A percentile compares a stretch with the other conserved stretches of the same genome.
These are phyloP conservation scores for Exophiala sp. DNA, from an alignment of 2,329 filamentous ascomycete species.

Conservation along the genomic window DNA sequence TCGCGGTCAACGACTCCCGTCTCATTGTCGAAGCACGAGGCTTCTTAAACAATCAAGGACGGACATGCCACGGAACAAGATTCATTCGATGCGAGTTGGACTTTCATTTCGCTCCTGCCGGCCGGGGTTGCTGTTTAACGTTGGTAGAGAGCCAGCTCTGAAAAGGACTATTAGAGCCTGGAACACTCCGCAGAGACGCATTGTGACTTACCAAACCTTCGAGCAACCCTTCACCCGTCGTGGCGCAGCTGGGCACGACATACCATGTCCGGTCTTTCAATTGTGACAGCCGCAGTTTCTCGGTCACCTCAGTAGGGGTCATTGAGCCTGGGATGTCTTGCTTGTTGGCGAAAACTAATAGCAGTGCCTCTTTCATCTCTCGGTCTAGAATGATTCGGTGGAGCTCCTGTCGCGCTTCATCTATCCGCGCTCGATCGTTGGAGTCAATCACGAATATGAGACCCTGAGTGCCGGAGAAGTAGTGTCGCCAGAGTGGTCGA, in stretches of 20 bases:
- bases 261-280: constrained; percentile 81
- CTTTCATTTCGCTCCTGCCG: constrained; percentile 19
- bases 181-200: constrained; percentile 8
- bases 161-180: constrained; percentile 16
- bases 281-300: constrained; percentile 67
- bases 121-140: constrained; percentile 55
- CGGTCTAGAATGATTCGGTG: constrained; percentile 97
- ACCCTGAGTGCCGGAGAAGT: constrained; percentile 92
- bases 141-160: constrained; percentile 76
- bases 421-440: constrained; percentile 82
- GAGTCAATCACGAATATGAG: constrained; percentile 98
- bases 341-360: constrained; percentile 98
- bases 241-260: constrained; percentile 76
- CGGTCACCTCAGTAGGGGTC: constrained; percentile 72
- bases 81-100: not conserved
- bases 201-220: constrained; percentile 60
- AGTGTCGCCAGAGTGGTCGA: constrained; percentile 92
- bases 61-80: not conserved
- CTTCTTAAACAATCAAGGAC: not conserved
- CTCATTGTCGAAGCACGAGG: constrained; percentile 2
- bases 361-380: constrained; percentile 91
- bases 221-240: constrained; percentile 71
- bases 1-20: constrained; percentile 9
- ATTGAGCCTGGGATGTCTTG: constrained; percentile 84
- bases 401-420: constrained; percentile 86